Base-by-base conservation (phyloP, 352 stramenopile genomes). In the Pythium dissotocum region DNA sequence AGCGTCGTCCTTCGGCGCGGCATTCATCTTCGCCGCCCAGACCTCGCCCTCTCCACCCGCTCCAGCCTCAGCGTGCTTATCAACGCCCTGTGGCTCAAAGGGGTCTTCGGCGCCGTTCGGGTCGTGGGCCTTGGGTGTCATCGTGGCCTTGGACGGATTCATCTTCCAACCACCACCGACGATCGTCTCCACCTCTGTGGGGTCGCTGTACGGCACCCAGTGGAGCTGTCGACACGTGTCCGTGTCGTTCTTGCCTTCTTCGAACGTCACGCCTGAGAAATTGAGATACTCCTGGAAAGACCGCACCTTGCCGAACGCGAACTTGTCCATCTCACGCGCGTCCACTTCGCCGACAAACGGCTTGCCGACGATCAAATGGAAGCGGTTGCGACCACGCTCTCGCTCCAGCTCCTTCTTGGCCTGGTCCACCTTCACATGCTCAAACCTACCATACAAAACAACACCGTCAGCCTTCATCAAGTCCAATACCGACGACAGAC, bases 191-290 rank as follows among this genome's bases (percentile, higher is more conserved):
- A 82, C 58, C 0, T 76, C 62, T 8, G 54, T 67, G n/a, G 75
- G 56, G 36, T 82, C 30, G 10, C 16, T 40, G 61, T 77, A 83
- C 52, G 76, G 76, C 49, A 83, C 71, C 76, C 76, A 83, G 65
- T 83, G 74, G 38, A 83, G 69, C 69, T 83, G 76, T 30, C 71
- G 38, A 61, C 76, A 83, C 48, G 70, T 71, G 18, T 76, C 57
- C 28, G 51, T 61, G 61, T 80, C 76, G 44, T 69, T 71, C 28
- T 64, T 53, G 24, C 70, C 70, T 49, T 53, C 38, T 16, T 56
- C 58, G 42, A 77, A 77, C 9, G 63, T 74, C 28, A 83, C 72
- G 32, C 76, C 76, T 0, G 73, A 66, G 49, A 79, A 83, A n/a
- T 83, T 58, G 38, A 83, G 69, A 44, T 75, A 83, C 52, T 75